Base-by-base conservation (phyloP, 768 basidiomycete genomes). In the Pleurotus tuoliensis region DNA sequence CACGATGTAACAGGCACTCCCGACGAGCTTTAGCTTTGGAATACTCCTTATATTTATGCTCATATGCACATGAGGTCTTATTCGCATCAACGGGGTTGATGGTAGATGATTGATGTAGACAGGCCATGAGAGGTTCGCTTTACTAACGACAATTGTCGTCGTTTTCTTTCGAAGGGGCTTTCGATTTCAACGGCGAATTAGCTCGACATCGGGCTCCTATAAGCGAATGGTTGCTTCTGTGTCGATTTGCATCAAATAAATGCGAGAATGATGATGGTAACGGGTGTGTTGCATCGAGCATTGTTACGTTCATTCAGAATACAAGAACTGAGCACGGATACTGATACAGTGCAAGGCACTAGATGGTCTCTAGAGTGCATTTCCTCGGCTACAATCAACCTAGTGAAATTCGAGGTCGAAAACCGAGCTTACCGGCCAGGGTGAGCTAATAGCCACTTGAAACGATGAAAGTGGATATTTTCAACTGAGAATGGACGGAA, bases 91-190 rank as follows among this genome's bases (percentile, higher is more conserved):
- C 6, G 15, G 43, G 43, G 43, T 44, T 16, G 15, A 44, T 2
- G 24, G 13, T 20, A 16, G 25, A n/a, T 24, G 20, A n/a, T 4
- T 15, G 22, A 15, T 15, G 48, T 15, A n/a, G 48, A 50, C 30
- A 50, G 30, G 7, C 16, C 48, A 50, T 50, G 48, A 25, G 48
- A 50, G 48, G 16, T n/a, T 50, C 48, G 48, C 25, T 38, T 34
- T 12, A 30, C n/a, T 30, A 25, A 24, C 16, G 20, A 25, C 12
- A 47, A n/a, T 44, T 12, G n/a, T 44, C 20, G n/a, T 16, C 43
- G 43, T 44, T n/a, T 11, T 12, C 43, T 44, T 16, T 44, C 16
- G 6, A 34, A 34, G 30, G 22, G 27, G 15, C 25, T 34, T 16
- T 50, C 13, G 30, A n/a, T 34, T 16, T 50, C 13, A 50, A n/a